These are phyloP conservation scores for Acmispon strigosus DNA, from an alignment of 306 rosid genomes.

Conservation along the genomic window DNA sequence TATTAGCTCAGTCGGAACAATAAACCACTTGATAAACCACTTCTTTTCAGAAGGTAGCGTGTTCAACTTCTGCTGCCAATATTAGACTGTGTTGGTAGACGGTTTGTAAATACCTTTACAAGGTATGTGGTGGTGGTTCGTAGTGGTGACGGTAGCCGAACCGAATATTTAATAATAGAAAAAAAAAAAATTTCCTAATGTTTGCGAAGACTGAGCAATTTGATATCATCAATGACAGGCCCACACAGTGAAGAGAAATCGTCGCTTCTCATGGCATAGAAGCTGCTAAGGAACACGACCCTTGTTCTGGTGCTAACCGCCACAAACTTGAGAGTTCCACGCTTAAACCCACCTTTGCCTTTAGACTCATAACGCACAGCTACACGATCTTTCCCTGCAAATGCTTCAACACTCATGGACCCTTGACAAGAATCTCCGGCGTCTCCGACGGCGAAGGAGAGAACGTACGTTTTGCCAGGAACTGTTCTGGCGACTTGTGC, in stretches of 20 bases:
- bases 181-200: too few relatives aligned
- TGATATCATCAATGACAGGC: slow-evolving; percentile 85
- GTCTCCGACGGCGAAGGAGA: slow-evolving; percentile 74
- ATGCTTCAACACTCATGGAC: slow-evolving; percentile 81
- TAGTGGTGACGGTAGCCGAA: too few relatives aligned
- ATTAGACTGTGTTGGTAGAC: too few relatives aligned
- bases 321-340: slow-evolving; percentile 60
- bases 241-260: slow-evolving; percentile 93
- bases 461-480: slow-evolving; percentile 61
- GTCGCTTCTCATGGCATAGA: slow-evolving; percentile 84
- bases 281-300: slow-evolving; percentile 72
- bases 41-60: too few relatives aligned
- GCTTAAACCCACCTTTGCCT: slow-evolving; percentile 86
- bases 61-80: too few relatives aligned
- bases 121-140: too few relatives aligned
- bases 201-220: slow-evolving; percentile 55
- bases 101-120: too few relatives aligned
- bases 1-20: too few relatives aligned
- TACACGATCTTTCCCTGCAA: slow-evolving; percentile 58
- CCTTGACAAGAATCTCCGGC: slow-evolving; percentile 89
- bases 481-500: slow-evolving; percentile 81
- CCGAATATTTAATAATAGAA: too few relatives aligned
- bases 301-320: slow-evolving; percentile 54
- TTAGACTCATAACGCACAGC: slow-evolving; percentile 80
- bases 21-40: too few relatives aligned